These are phyloP conservation scores for Athelia sp. DNA, from an alignment of 1,284 basidiomycete genomes.

Conservation along the genomic window DNA sequence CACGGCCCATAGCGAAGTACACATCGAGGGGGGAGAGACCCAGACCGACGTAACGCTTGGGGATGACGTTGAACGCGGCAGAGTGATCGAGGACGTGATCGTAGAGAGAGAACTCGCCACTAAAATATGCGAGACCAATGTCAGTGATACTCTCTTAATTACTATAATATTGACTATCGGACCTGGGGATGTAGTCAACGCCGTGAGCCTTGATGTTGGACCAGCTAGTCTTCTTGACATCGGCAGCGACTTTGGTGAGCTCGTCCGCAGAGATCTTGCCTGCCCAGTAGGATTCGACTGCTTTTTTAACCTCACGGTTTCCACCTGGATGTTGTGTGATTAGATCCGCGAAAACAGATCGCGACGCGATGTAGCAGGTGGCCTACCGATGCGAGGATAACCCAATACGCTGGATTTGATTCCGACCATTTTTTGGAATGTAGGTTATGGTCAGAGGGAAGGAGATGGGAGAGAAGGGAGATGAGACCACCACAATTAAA, in stretches of 20 bases:
- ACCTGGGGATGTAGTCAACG: conserved; percentile 94
- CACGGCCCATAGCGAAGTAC: conserved; percentile 99
- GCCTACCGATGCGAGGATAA: conserved; percentile 92
- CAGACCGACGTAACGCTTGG: conserved; percentile 89
- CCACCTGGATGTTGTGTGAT: conserved; percentile 51
- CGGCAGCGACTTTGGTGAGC: conserved; percentile 85
- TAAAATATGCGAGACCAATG: conserved; percentile 33
- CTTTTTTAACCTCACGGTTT: conserved; percentile 98
- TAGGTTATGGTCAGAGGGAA: conserved; percentile 11
- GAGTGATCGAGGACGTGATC: conserved; percentile 99
- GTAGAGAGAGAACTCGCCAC: conserved; percentile 98
- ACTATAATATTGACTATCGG: conserved; percentile 22
- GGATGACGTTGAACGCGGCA: conserved; percentile 94
- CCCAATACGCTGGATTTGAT: conserved; percentile 81
- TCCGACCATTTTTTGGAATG: too few species aligned
- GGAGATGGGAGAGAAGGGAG: conserved; percentile 12
- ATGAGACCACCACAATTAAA: background rate
- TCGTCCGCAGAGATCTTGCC: conserved; percentile 89
- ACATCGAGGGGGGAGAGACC: conserved; percentile 90
- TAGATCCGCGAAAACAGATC: conserved; percentile 4
- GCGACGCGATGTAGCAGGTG: conserved; percentile 1
- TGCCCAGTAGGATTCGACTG: conserved; percentile 97
- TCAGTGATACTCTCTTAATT: conserved; percentile 2
- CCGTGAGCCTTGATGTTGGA: conserved; percentile 82
- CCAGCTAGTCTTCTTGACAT: conserved; percentile 92